Base-by-base conservation (phyloP, 352 stramenopile genomes). In the Globisporangium rhizosaccharum region DNA sequence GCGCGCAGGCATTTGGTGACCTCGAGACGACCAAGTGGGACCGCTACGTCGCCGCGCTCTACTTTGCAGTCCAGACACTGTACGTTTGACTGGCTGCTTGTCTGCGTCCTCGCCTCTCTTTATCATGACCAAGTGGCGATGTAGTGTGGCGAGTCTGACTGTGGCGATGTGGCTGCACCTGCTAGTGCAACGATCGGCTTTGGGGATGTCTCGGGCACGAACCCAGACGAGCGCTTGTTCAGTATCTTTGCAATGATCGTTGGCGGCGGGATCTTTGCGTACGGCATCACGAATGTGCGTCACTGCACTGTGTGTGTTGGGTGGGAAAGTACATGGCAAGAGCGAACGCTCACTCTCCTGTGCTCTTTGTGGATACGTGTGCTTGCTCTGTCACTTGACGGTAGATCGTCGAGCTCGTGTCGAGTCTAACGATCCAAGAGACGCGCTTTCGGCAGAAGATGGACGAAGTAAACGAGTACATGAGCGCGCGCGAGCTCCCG, bases 381-480 rank as follows among this genome's bases (percentile, higher is more conserved):
- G 23, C 23, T 23, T 23, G 23, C 23, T 23, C 23, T 23, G 23
- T 23, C 23, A 23, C 23, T 23, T 23, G 23, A 23, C 5, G 50
- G 12, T 25, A 65, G 59, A 65, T 65, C 20, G 59, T 65, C 23
- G 59, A 65, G 59, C 53, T 65, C 9, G 82, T 92, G 23, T 84
- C 79, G 8, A 90, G 88, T 51, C 58, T 92, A 3, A 90, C 59
- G n/a, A 60, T 65, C 39, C 59, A 65, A 17, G 59, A 65, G 46
- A 92, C 51, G 68, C 68, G n/a, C 3, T 92, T 89, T 42, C 76
- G 88, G 56, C 75, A 87, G 1, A 73, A 73, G 18, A 92, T 92
- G 82, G 82, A 92, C 54, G 79, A 85, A 42, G 65, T 92, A 1
- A 92, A 92, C 61, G 76, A 88, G 54, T 92, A 92, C 70, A 92